Conservation (phyloP, 306 rosid species). For the Quercus rubra region DNA sequence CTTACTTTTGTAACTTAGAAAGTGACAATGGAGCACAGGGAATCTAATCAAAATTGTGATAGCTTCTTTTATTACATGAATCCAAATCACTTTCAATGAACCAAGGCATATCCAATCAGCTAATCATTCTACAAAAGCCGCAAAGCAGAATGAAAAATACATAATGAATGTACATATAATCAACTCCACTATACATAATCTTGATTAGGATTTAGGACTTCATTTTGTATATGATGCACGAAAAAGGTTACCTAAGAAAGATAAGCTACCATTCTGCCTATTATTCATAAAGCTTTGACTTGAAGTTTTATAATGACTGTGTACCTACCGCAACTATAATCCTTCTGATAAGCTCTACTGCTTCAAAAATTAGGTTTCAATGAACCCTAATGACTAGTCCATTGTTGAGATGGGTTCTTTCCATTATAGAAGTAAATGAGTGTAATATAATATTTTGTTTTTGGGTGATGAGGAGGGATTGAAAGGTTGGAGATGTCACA, state of each 20-base stretch:
- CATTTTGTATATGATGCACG: background rate
- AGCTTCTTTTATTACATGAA: no score
- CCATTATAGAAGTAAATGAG: background rate
- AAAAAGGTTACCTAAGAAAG: background rate
- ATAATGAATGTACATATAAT: background rate
- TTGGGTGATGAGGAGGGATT: background rate
- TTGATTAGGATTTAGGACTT: background rate
- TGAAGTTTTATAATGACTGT: background rate
- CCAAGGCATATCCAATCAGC: background rate
- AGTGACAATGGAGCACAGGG: no score
- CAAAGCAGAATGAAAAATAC: background rate
- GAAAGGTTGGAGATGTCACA: background rate
- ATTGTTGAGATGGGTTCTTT: background rate
- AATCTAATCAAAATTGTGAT: no score
- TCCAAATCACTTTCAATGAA: no score
- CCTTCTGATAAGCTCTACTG: background rate
- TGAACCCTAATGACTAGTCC: background rate
- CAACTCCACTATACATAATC: background rate
- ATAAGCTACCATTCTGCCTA: background rate
- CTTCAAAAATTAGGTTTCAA: background rate
- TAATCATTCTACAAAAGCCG: background rate
- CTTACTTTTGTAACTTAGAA: no score
- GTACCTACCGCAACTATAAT: background rate
- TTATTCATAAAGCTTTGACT: slow-evolving; percentile 3
- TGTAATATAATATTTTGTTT: background rate